Base-by-base conservation (phyloP, 1,284 basidiomycete species). In the Veloporphyrellus conicus region DNA sequence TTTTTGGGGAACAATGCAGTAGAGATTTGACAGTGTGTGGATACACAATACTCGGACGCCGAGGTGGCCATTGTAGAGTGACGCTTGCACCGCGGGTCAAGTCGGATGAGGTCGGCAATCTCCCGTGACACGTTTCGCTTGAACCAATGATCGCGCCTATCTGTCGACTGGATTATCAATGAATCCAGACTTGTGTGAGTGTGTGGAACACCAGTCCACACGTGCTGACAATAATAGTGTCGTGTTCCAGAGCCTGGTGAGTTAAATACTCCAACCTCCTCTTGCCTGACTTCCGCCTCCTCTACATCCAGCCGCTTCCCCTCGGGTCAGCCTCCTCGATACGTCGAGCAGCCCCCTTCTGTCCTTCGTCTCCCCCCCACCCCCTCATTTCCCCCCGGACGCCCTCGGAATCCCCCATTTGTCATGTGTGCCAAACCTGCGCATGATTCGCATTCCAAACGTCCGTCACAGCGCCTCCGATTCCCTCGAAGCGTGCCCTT, bases 181-280 rank as follows among this genome's bases (percentile, higher is more conserved):
- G n/a, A 43, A 62, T 54, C 41, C 36, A 20, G 54, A 58, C 56
- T 61, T 54, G 40, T 53, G 62, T 42, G 47, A 49, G 31, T 35
- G 18, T 45, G 58, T 49, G 60, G 48, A 61, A 32, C 15, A 48
- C 47, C 45, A n/a, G n/a, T n/a, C n/a, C 61, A 50, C 52, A 48
- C 45, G 36, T 54, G 52, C 25, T 41, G 22, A 46, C 50, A 46
- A 49, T 45, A 27, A 29, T 10, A 19, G 12, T 18, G 27, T 47
- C 44, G 50, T 54, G 33, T 29, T 43, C 41, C 28, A 47, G 39
- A 28, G 37, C 29, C 39, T 39, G 53, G 53, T 36, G 45, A 52
- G 61, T 62, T 64, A 62, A 66, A 64, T 62, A 66, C 50, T 37
- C 2, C 19, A 27, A 32, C 28, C 20, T 43, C 45, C 34, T 15